Evolutionary conservation across 2,329 filamentous ascomycete species (phyloP).

Genomic region (Aspergillus puulaauensis): DNA sequence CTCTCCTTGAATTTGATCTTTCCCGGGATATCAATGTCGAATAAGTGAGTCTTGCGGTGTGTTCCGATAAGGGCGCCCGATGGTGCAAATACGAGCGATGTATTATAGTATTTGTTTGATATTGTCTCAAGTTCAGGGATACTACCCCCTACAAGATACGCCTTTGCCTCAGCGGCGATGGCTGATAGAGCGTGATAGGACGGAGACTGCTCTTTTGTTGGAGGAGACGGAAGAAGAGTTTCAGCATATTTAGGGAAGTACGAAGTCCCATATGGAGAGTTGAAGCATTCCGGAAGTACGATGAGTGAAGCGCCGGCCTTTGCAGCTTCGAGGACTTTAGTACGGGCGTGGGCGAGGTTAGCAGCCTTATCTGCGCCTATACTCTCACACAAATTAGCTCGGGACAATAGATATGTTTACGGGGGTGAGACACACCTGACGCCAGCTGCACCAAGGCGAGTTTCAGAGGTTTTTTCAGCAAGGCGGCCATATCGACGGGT

Average conservation of each 20-base stretch:
- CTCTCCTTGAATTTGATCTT: conserved; percentile 90
- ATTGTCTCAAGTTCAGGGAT: conserved; percentile 76
- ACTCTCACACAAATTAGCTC: not conserved
- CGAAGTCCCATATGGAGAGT: conserved; percentile 90
- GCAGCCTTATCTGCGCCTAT: conserved; percentile 73
- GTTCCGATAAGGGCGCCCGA: conserved; percentile 76
- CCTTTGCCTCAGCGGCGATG: conserved; percentile 74
- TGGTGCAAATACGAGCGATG: conserved; percentile 78
- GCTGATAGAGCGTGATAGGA: conserved; percentile 80
- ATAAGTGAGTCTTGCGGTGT: conserved; percentile 92
- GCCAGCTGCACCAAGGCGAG: conserved; percentile 80
- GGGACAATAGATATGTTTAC: not conserved
- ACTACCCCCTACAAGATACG: conserved; percentile 86
- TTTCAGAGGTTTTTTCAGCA: conserved; percentile 75
- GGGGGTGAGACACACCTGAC: conserved; percentile 51
- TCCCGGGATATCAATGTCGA: conserved; percentile 96
- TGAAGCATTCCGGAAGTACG: conserved; percentile 97
- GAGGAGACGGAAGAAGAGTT: conserved; percentile 75
- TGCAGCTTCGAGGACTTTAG: conserved; percentile 80
- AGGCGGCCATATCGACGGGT: conserved; percentile 41
- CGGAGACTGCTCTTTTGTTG: conserved; percentile 67
- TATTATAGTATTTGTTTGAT: conserved; percentile 83
- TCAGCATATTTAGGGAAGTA: conserved; percentile 94
- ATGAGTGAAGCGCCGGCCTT: conserved; percentile 76
- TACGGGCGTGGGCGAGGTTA: conserved; percentile 79